Conservation (phyloP, 345 rosid species). For the Euphorbia peplus region DNA sequence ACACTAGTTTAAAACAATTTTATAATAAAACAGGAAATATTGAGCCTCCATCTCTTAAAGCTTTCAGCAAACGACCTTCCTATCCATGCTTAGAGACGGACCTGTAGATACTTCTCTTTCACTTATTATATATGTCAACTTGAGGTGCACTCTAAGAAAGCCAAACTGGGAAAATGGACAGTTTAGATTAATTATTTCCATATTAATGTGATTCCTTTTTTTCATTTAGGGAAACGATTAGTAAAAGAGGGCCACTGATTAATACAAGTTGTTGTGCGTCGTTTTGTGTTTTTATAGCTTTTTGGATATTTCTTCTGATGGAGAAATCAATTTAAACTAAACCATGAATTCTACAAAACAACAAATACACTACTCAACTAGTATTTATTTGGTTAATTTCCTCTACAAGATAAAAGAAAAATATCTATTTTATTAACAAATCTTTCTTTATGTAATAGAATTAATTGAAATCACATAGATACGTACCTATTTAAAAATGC, state of each 20-base stretch:
- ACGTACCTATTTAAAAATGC: too few species aligned
- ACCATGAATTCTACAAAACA: background rate
- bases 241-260: slow-evolving; percentile 2
- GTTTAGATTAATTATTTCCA: background rate
- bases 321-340: background rate
- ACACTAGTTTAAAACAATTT: too few species aligned
- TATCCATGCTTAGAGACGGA: too few species aligned
- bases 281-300: background rate
- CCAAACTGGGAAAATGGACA: background rate
- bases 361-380: background rate
- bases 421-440: background rate
- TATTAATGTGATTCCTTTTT: too few species aligned
- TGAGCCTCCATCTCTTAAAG: too few species aligned
- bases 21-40: too few species aligned
- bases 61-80: too few species aligned
- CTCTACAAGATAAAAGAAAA: background rate
- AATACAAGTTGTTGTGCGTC: background rate
- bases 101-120: background rate
- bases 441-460: background rate
- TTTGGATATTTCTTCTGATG: background rate
- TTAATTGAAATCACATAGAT: too few species aligned
- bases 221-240: background rate
- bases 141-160: background rate
- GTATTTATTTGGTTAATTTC: background rate
- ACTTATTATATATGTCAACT: background rate